Evolutionary conservation across 257 asterid genomes (phyloP), one percentile per base, ranked within the genome.

Genomic region (Capsicum chinense): DNA sequence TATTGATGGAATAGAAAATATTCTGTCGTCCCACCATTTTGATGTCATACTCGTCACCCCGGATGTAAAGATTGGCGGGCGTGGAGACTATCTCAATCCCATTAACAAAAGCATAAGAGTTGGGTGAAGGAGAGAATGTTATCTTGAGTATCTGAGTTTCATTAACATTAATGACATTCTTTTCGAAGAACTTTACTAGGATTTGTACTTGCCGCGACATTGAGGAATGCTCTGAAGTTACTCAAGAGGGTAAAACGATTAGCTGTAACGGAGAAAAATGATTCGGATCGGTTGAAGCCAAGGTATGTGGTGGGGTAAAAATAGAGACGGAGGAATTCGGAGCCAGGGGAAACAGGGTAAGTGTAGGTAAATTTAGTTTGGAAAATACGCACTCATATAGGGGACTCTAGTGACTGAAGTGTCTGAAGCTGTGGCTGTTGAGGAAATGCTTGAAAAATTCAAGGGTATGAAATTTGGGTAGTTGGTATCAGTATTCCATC

Each of bases 41-140:
- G 57, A 54, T 44, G 48, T 44, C 48, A 44, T 44, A 44, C 4
- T 44, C 57, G 57, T 54, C 57, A 1, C 57, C 16, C 3, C 57
- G 67, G 56, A 87, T 85, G 85, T 90, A 92, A 68, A 90, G 91
- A 6, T n/a, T 17, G 3, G 88, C 67, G 0, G 95, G 94, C 14
- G 86, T 73, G 1, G 96, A 89, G n/a, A 93, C 90, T 5, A 93
- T 86, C 74, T 92, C 96, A 1, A 93, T 88, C 56, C 95, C 97
- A 57, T 92, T 93, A 13, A 93, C 79, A 54, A 93, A 92, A 9
- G 95, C 92, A 21, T 42, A 86, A 0, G 97, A 91, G 16, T 87
- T 68, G 5, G 83, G 66, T 17, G 86, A 50, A 0, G 94, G 93
- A 13, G 82, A 59, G 71, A 93, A 91, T 9, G 92, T 89, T 0